phyloP scores from a whole-genome alignment of 352 stramenopile species.

The Saprolegnia diclina region DNA sequence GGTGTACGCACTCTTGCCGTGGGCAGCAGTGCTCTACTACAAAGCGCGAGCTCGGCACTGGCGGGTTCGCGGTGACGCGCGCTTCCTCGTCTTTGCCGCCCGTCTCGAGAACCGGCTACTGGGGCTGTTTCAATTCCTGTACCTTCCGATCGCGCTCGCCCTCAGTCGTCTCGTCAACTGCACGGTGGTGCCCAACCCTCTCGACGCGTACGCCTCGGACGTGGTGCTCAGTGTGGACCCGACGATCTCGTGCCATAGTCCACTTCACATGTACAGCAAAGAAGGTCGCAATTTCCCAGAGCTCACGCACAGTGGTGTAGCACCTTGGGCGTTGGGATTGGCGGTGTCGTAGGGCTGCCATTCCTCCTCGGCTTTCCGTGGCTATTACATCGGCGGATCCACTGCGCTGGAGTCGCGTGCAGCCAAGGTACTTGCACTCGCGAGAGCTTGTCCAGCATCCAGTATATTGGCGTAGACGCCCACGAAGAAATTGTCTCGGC shows the following conservation, averaged over 20 bases:
- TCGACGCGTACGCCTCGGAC: not conserved
- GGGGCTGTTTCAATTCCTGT: constrained; percentile 43
- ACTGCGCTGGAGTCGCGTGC: not conserved
- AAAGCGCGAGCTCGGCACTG: not conserved
- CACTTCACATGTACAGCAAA: not conserved
- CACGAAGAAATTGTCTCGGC: constrained; percentile 46
- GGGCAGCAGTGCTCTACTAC: not conserved
- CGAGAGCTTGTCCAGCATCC: not conserved
- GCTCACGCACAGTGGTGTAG: too few relatives aligned
- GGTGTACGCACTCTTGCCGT: not conserved
- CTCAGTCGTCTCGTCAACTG: constrained; percentile 60
- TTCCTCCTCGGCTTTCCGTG: constrained; percentile 48
- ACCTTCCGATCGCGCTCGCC: constrained; percentile 51
- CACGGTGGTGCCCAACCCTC: constrained; percentile 27
- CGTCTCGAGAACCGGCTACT: constrained; percentile 46
- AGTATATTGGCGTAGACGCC: constrained; percentile 18
- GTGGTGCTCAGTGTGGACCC: constrained; percentile 1
- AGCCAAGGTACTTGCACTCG: not conserved
- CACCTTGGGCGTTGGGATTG: not conserved
- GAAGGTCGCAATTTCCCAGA: too few relatives aligned
- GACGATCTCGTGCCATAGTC: not conserved
- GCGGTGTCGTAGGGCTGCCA: not conserved
- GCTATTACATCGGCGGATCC: constrained; percentile 37
- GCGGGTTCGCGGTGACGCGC: constrained; percentile 29
- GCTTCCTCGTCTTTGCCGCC: constrained; percentile 1